Base-by-base conservation (phyloP, 495 filamentous ascomycete genomes). In the Xylona heveae region DNA sequence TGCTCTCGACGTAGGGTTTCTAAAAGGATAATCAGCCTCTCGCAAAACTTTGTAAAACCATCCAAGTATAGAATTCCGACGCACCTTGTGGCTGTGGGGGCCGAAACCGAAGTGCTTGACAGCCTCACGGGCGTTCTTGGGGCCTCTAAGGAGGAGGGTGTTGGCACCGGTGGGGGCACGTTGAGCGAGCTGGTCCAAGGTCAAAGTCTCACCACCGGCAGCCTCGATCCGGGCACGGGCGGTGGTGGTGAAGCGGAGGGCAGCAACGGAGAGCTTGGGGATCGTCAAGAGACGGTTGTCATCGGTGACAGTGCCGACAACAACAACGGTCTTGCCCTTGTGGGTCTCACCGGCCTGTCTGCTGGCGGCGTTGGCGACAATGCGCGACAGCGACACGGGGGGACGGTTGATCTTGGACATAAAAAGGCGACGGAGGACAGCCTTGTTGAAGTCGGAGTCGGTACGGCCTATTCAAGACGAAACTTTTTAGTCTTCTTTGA, bases 101-200 rank as follows among this genome's bases (percentile, higher is more conserved):
- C 88, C 88, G 45, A 97, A 75, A 46, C 88, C 88, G 54, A 97
- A 95, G 65, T 95, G 90, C 75, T 93, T 95, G 50, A 94, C 65
- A 30, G 88, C 83, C 73, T 97, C 88, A 42, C 88, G 69, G 38
- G 80, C 57, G 57, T 93, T 94, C 81, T 93, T 94, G 47, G 90
- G 80, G 38, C 88, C 88, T 51, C 90, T 72, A 52, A 97, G 73
- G 30, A 97, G 66, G 34, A 97, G 67, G 31, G 85, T 94, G 68
- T 93, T 91, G 55, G 70, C 67, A 49, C 88, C 88, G 41, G 83
- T 95, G 36, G 88, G 88, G 38, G 80, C 72, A 48, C 88, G 71
- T 39, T 90, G 65, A 45, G 88, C 88, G 43, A 97, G 71, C 66
- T 97, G 82, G 55, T 97, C 88, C 45, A 97, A 62, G 42, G 88